Evolutionary conservation across 345 rosid genomes (phyloP).

Genomic region (Aquilaria sinensis): DNA sequence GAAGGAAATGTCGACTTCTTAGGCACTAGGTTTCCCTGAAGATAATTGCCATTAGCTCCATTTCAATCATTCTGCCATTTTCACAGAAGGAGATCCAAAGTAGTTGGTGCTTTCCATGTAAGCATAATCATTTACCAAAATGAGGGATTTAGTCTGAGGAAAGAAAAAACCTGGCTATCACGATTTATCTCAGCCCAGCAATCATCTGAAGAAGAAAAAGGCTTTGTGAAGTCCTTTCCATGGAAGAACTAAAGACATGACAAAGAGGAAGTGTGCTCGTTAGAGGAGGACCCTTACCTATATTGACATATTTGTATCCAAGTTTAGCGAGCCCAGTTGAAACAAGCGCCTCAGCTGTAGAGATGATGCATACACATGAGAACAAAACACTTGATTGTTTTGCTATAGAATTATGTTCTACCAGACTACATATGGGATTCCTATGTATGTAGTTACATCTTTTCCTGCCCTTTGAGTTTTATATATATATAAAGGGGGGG

Average conservation of each 20-base stretch:
- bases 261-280: background rate
- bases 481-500: no score
- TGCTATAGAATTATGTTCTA: no score
- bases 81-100: background rate
- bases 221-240: background rate
- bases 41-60: constrained; percentile 8
- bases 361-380: background rate
- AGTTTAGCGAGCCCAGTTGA: constrained; percentile 73
- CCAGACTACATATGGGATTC: no score
- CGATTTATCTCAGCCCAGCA: constrained; percentile 93
- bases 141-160: no score
- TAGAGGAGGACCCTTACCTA: constrained; percentile 35
- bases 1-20: constrained; percentile 69
- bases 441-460: no score
- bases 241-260: background rate
- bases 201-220: constrained; percentile 53
- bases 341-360: constrained; percentile 73
- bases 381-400: no score
- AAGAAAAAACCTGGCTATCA: constrained; percentile 42
- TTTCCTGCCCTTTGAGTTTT: no score
- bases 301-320: constrained; percentile 77
- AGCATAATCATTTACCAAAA: no score
- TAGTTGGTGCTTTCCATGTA: no score
- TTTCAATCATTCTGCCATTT: background rate
- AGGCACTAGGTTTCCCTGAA: constrained; percentile 65